Evolutionary conservation across 2,329 filamentous ascomycete genomes (phyloP).

Genomic region (Fusarium tjaetaba): DNA sequence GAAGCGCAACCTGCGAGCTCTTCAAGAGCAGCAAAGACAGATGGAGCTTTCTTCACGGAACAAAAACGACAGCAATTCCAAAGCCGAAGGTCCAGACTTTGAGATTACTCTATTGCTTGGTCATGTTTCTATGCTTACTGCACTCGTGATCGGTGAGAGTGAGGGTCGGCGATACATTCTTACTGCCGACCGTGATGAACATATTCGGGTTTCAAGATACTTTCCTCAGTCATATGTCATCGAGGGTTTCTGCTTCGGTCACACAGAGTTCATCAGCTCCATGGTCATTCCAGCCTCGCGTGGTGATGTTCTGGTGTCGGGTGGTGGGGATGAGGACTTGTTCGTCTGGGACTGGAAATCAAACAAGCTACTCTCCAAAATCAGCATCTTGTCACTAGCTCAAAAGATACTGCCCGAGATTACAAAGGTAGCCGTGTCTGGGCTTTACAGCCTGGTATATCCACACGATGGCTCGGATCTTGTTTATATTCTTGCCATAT

Average conservation of each 20-base stretch:
- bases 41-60: conserved; percentile 47
- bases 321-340: conserved; percentile 83
- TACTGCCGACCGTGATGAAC: conserved; percentile 69
- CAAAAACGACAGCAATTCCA: conserved; percentile 42
- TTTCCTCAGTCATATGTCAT: conserved; percentile 87
- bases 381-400: conserved; percentile 60
- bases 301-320: conserved; percentile 78
- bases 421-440: conserved; percentile 59
- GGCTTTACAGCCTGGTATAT: conserved; percentile 51
- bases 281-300: conserved; percentile 70
- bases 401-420: conserved; percentile 50
- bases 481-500: conserved; percentile 60
- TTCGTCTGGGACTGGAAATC: conserved; percentile 84
- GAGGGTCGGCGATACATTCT: conserved; percentile 60
- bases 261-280: conserved; percentile 83
- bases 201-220: conserved; percentile 88
- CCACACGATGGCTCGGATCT: conserved; percentile 43
- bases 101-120: conserved; percentile 84
- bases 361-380: conserved; percentile 62
- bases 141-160: conserved; percentile 66
- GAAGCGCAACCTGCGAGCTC: conserved; percentile 68
- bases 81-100: conserved; percentile 63
- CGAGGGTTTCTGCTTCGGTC: conserved; percentile 88
- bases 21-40: conserved; percentile 66
- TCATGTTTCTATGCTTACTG: conserved; percentile 94